Evolutionary conservation across 2,329 filamentous ascomycete genomes (phyloP), one percentile per base, ranked within the genome.

Genomic region (Cercospora janseana): DNA sequence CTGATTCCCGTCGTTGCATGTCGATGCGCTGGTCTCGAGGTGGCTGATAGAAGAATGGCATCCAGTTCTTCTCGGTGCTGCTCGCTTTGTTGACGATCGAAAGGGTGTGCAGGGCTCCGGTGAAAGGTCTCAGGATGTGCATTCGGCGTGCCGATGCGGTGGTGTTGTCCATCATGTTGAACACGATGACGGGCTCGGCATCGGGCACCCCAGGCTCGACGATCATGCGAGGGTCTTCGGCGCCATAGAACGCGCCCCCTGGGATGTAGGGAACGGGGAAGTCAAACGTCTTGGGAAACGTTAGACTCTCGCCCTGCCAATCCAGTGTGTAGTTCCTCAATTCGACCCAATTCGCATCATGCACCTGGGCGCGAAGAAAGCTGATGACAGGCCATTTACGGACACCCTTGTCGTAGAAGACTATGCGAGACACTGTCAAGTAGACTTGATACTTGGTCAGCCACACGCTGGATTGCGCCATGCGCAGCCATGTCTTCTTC

Each of bases 171-270:
- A 61, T 50, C 62, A 64, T 64, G 47, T 62, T 63, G 55, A 63
- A 64, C 24, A 63, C 50, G 21, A 63, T 51, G 12, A 64, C 56
- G 7, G 60, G 62, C 40, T 64, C 60, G 12, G 60, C 60, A n/a
- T 59, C 50, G 2, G 60, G 54, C 5, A 43, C 51, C n/a, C 60
- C 59, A 7, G 7, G 32, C 27, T 64, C 60, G 6, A 63, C 24
- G 23, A 64, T 58, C 12, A 64, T 52, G 13, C 60, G 54, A 23
- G 62, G 59, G 46, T 64, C 60, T 43, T 63, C 62, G 1, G 62
- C 60, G 18, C 60, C 62, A 28, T 57, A 59, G 20, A 60, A 55
- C 2, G 21, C 38, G 28, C 38, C 38, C 10, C 38, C 38, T 7
- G 28, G 26, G 13, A 12, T 5, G n/a, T 26, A 42, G 3, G 38